phyloP scores from a whole-genome alignment of 2,329 filamentous ascomycete species.

The Pestalotiopsis sp. region DNA sequence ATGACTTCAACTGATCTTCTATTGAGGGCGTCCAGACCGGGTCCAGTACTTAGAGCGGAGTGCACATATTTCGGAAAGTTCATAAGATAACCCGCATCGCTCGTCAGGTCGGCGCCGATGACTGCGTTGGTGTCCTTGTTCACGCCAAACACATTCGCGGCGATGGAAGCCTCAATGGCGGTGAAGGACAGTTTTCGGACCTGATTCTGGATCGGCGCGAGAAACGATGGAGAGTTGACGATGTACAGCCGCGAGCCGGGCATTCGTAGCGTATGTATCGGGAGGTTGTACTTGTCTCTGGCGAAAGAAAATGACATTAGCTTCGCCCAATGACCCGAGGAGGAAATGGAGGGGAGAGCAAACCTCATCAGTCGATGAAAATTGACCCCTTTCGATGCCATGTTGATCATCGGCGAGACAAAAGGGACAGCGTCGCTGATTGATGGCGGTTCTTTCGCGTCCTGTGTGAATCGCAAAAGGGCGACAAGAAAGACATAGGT shows the following conservation, averaged over 20 bases:
- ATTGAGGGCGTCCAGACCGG: conserved; percentile 21
- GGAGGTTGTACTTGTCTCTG: conserved; percentile 17
- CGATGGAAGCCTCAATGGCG: conserved; percentile 14
- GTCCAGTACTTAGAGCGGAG: conserved; percentile 17
- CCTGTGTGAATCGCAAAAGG: conserved; percentile 2
- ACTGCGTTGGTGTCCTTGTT: conserved; percentile 13
- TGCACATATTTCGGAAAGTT: conserved; percentile 19
- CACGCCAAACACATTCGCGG: conserved; percentile 15
- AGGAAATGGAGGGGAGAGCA: too few species aligned
- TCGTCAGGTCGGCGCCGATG: conserved; percentile 10
- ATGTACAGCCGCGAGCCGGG: conserved; percentile 19
- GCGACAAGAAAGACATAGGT: conserved; percentile 8
- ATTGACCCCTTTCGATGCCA: not conserved
- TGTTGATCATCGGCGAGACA: conserved; percentile 6
- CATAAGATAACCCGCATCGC: conserved; percentile 18
- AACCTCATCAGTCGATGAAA: not conserved
- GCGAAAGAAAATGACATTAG: not conserved
- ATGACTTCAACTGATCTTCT: conserved; percentile 16
- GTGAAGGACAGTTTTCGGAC: conserved; percentile 16
- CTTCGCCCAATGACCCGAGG: not conserved
- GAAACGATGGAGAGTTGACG: conserved; percentile 16
- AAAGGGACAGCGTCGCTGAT: conserved; percentile 7
- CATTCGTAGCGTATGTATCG: conserved; percentile 19
- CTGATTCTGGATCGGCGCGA: conserved; percentile 17
- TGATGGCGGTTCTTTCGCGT: conserved; percentile 7